phyloP scores from a whole-genome alignment of 306 rosid species.

The Senna tora region DNA sequence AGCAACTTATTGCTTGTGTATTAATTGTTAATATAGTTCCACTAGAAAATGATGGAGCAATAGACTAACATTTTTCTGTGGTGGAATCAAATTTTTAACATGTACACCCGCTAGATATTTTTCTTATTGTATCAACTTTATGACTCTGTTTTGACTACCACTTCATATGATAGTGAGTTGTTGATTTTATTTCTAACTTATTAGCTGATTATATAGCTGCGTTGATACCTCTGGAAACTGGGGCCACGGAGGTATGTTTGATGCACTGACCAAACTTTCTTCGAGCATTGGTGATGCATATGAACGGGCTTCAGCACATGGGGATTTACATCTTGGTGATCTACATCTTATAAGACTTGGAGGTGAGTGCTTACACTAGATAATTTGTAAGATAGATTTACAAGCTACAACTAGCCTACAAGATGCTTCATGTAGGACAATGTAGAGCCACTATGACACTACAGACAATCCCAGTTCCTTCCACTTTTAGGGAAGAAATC shows the following conservation, averaged over 20 bases:
- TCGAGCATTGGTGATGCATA: slow-evolving; percentile 67
- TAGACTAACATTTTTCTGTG: background rate
- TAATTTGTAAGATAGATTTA: slow-evolving; percentile 18
- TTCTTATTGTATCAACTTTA: slow-evolving; percentile 1
- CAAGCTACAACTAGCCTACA: background rate
- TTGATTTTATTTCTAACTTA: slow-evolving; percentile 19
- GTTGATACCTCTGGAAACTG: slow-evolving; percentile 90
- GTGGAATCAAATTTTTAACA: background rate
- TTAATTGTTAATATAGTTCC: background rate
- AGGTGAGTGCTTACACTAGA: slow-evolving; percentile 51
- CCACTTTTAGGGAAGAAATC: background rate
- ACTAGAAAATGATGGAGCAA: background rate
- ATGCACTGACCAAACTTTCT: slow-evolving; percentile 77
- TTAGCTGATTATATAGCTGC: slow-evolving; percentile 56
- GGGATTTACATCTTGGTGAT: slow-evolving; percentile 93
- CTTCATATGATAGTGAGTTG: background rate
- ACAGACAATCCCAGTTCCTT: slow-evolving; percentile 26
- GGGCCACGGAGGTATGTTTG: slow-evolving; percentile 96
- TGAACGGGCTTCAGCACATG: slow-evolving; percentile 78
- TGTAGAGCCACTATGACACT: background rate
- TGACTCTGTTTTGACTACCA: background rate
- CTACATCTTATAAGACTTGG: slow-evolving; percentile 78
- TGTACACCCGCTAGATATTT: background rate
- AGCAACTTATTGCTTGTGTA: background rate
- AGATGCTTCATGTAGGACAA: slow-evolving; percentile 10